Evolutionary conservation across 2,329 filamentous ascomycete genomes (phyloP), one percentile per base, ranked within the genome.

Genomic region (Monosporascus sp.): DNA sequence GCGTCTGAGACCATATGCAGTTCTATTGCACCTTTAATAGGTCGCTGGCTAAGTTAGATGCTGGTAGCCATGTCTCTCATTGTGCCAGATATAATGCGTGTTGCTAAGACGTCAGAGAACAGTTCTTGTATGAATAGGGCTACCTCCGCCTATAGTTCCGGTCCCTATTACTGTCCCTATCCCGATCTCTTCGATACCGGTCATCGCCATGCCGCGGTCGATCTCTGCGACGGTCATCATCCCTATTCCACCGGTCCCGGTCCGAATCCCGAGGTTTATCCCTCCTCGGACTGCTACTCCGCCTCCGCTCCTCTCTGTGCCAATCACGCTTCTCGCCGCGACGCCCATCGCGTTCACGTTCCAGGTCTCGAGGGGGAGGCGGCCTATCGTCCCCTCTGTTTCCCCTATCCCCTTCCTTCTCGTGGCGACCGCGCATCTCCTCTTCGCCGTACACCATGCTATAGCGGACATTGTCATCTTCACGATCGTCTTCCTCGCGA

Each of bases 361-460:
- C 51, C 8, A 52, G 11, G 31, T 60, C 60, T 35, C 50, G 55
- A 43, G 18, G 11, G 15, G 22, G 43, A 14, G 37, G 39, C 17
- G 48, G 45, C 20, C 44, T 49, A 15, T 71, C 65, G 57, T 71
- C 49, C 39, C 47, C 56, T 41, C 55, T 55, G 38, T 64, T 61
- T 66, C 48, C 67, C 15, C 63, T 63, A 27, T 68, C 66, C 4
- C 66, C 68, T 38, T 73, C 70, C 39, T 69, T 72, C 49, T 73
- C 72, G 47, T 80, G 72, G 25, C 75, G 73, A 24, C 75, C 76
- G 49, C 77, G 77, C 70, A 87, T 78, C 55, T 89, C 85, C 50
- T 87, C 81, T 51, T 87, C 84, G 55, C 90, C 87, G 66, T 95
- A 89, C 0, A 96, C 85, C 83, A 95, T 91, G 51, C 82, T 80